These are phyloP conservation scores for Kalmusia sp. DNA, from an alignment of 2,329 filamentous ascomycete genomes.

Conservation along the genomic window DNA sequence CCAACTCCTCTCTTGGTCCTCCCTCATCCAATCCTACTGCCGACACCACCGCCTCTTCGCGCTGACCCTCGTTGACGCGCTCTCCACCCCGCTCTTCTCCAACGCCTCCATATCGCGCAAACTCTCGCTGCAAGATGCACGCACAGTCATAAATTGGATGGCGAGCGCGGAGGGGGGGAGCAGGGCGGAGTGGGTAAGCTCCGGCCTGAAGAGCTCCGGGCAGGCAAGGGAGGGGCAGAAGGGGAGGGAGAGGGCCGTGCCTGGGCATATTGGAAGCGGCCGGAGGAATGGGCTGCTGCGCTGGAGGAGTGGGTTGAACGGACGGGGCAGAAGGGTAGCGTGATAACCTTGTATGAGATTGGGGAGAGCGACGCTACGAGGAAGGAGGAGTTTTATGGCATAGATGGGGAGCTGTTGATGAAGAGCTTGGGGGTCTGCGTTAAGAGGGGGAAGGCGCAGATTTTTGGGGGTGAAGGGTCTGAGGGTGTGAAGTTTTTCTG, in stretches of 20 bases:
- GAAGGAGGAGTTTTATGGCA: slow-evolving; percentile 77
- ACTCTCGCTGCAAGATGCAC: slow-evolving; percentile 60
- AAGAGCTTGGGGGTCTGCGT: slow-evolving; percentile 82
- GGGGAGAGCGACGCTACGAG: slow-evolving; percentile 82
- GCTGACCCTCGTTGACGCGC: slow-evolving; percentile 68
- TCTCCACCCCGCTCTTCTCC: slow-evolving; percentile 63
- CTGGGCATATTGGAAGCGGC: slow-evolving; percentile 84
- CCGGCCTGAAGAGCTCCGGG: too few relatives aligned
- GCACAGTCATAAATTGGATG: slow-evolving; percentile 65
- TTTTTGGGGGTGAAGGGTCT: slow-evolving; percentile 82
- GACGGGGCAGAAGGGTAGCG: slow-evolving; percentile 85
- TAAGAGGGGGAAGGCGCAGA: slow-evolving; percentile 88
- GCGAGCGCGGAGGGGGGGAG: slow-evolving; percentile 57
- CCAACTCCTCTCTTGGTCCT: slow-evolving; percentile 85
- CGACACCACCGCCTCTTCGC: slow-evolving; percentile 77
- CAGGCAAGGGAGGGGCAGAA: slow-evolving; percentile 21
- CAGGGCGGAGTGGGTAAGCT: slow-evolving; percentile 71
- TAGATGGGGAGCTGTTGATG: slow-evolving; percentile 82
- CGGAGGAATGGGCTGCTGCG: slow-evolving; percentile 86
- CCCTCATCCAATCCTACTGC: slow-evolving; percentile 84
- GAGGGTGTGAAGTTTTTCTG: slow-evolving; percentile 97
- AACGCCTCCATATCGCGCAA: slow-evolving; percentile 54
- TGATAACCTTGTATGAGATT: slow-evolving; percentile 92
- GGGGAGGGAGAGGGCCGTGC: slow-evolving; percentile 50
- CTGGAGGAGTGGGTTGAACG: slow-evolving; percentile 82